A percentile compares a stretch with the other conserved stretches of the same genome.
phyloP scores from a whole-genome alignment of 1,284 basidiomycete species.

The Grifola frondosa region DNA sequence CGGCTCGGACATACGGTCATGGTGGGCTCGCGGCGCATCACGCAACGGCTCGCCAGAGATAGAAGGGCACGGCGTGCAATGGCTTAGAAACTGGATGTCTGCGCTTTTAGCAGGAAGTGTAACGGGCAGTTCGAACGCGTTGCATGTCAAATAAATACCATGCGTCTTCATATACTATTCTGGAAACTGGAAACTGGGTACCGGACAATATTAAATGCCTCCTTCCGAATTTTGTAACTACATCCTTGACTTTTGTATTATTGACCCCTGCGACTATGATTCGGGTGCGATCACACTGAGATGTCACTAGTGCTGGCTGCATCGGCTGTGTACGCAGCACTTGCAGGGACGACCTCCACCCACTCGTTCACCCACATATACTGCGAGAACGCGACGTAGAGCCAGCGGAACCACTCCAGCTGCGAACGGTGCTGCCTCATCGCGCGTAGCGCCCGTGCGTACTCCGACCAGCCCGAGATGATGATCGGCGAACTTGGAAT shows the following conservation, averaged over 20 bases:
- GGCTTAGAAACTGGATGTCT: constrained; percentile 23
- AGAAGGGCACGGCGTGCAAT: constrained; percentile 24
- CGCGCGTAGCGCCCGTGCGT: constrained; percentile 59
- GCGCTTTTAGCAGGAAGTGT: too few relatives aligned
- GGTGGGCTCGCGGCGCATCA: constrained; percentile 26
- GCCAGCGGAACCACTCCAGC: constrained; percentile 87
- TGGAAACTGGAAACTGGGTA: too few relatives aligned
- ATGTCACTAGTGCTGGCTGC: background rate
- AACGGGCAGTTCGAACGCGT: too few relatives aligned
- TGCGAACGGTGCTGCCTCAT: constrained; percentile 80
- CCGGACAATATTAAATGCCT: too few relatives aligned
- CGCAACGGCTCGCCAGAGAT: constrained; percentile 14
- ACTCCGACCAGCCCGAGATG: constrained; percentile 56
- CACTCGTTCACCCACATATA: constrained; percentile 95
- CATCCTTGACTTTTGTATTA: too few relatives aligned
- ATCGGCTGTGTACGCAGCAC: background rate
- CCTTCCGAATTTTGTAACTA: too few relatives aligned
- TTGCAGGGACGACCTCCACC: constrained; percentile 32
- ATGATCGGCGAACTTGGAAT: constrained; percentile 34
- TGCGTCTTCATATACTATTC: too few relatives aligned
- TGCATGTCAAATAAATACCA: too few relatives aligned
- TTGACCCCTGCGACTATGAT: too few relatives aligned
- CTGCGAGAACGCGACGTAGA: constrained; percentile 80
- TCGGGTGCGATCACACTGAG: too few relatives aligned
- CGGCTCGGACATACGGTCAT: constrained; percentile 18